Base-by-base conservation (phyloP, 2,329 filamentous ascomycete species). In the Aspergillus transmontanensis region DNA sequence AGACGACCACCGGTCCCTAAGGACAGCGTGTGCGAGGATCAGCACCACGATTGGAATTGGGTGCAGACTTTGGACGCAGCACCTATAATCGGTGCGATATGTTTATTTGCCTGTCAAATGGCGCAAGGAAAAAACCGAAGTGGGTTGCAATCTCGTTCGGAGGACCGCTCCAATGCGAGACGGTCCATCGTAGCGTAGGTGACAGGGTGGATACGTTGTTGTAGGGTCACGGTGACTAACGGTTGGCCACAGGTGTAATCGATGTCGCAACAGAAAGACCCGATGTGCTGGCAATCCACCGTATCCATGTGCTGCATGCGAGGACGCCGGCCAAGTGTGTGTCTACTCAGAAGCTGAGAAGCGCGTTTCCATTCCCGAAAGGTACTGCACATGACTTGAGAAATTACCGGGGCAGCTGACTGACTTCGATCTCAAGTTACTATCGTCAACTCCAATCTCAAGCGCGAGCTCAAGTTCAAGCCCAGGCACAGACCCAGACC, bases 341-440 rank as follows among this genome's bases (percentile, higher is more conserved):
- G 67, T 76, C 16, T 79, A 78, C 62, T 73, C 76, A 0, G 76
- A 79, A 66, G 72, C 73, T 9, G 76, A 78, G 48, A 77, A 76
- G 57, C 69, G 75, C 11, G 68, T 78, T 14, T 74, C 74, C 1
- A 73, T 79, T 26, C 71, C 75, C 4, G 76, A 78, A 60, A 78
- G 74, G 76, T 76, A 54, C 39, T 7, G 28, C n/a, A 39, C 16
- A 21, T 28, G 48, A 55, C 30, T n/a, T 9, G n/a, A 57, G 2
- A 43, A 23, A 14, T 43, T 26, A 26, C 30, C 30, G 23, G 45
- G 32, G 32, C 62, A 43, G 32, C 45, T 64, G 57, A 63, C 65
- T 34, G 19, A 57, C 32, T 59, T 59, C 3, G 7, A 11, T 11
- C 23, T 59, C 39, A 41, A 75, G 75, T 56, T 73, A 77, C 50